These are phyloP conservation scores for Aspergillus sclerotioniger DNA, from an alignment of 495 filamentous ascomycete genomes.

Conservation along the genomic window DNA sequence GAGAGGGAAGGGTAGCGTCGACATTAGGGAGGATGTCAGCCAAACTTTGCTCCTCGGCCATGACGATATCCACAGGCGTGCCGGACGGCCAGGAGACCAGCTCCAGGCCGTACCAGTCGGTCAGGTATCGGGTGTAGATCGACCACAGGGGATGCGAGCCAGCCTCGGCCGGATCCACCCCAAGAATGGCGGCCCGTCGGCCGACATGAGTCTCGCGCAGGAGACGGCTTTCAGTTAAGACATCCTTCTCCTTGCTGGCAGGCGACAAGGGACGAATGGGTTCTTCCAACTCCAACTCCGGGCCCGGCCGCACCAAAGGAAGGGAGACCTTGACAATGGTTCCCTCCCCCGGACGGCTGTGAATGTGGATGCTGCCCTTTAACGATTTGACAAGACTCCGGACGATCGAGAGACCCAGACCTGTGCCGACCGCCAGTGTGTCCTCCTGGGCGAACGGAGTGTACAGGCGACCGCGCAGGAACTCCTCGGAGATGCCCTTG, in stretches of 20 bases:
- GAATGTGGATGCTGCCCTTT: slow-evolving; percentile 52
- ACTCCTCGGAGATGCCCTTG: slow-evolving; percentile 72
- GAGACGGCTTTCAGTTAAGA: slow-evolving; percentile 22
- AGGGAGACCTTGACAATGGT: slow-evolving; percentile 52
- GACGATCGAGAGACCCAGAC: slow-evolving; percentile 53
- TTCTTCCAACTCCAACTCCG: slow-evolving; percentile 26
- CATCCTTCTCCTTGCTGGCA: slow-evolving; percentile 23
- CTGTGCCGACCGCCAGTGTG: slow-evolving; percentile 53
- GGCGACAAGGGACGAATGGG: slow-evolving; percentile 16
- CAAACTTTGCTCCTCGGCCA: slow-evolving; percentile 41
- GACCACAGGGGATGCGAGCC: slow-evolving; percentile 22
- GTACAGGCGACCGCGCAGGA: slow-evolving; percentile 65
- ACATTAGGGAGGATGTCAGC: slow-evolving; percentile 18
- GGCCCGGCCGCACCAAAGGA: slow-evolving; percentile 37
- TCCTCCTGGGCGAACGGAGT: slow-evolving; percentile 78
- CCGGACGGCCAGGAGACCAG: slow-evolving; percentile 36
- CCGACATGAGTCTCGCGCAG: slow-evolving; percentile 29
- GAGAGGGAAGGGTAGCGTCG: slow-evolving; percentile 24
- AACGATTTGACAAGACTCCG: slow-evolving; percentile 53
- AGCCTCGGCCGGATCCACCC: slow-evolving; percentile 23
- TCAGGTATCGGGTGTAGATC: slow-evolving; percentile 30
- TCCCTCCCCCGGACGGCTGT: slow-evolving; percentile 48
- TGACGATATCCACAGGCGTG: slow-evolving; percentile 35
- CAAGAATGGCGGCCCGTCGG: slow-evolving; percentile 33
- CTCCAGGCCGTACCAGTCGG: slow-evolving; percentile 46